Percentiles rank a stretch among this genome's conserved stretches.
These are phyloP conservation scores for Pachyrhizus erosus DNA, from an alignment of 306 rosid genomes.

Conservation along the genomic window DNA sequence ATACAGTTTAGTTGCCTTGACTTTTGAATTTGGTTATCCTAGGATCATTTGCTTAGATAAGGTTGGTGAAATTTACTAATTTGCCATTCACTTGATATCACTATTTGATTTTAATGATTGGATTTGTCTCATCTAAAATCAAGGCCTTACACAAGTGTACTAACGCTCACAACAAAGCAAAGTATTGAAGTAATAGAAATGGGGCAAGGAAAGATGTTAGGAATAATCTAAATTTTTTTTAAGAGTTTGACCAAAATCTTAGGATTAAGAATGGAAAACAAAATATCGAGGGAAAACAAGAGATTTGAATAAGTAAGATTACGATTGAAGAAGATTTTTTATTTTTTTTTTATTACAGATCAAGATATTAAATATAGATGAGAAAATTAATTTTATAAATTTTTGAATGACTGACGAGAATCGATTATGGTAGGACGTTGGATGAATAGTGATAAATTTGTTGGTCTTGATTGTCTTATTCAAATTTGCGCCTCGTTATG, in stretches of 20 bases:
- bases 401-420: no score
- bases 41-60: constrained; percentile 11
- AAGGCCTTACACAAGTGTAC: neutral
- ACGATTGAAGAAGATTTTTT: no score
- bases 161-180: neutral
- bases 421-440: no score
- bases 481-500: neutral
- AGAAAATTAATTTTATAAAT: no score
- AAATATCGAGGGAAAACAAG: neutral
- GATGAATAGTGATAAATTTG: neutral
- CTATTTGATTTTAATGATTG: neutral
- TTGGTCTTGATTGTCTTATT: neutral
- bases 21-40: constrained; percentile 30
- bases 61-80: neutral
- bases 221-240: neutral
- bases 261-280: neutral
- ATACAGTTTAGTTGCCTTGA: constrained; percentile 19
- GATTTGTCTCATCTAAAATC: neutral
- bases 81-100: neutral
- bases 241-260: neutral
- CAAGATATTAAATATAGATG: no score
- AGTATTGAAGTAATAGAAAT: neutral
- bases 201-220: neutral
- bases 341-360: neutral
- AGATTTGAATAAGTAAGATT: neutral